phyloP scores from a whole-genome alignment of 2,329 filamentous ascomycete genomes.

The Xylaria sp. region DNA sequence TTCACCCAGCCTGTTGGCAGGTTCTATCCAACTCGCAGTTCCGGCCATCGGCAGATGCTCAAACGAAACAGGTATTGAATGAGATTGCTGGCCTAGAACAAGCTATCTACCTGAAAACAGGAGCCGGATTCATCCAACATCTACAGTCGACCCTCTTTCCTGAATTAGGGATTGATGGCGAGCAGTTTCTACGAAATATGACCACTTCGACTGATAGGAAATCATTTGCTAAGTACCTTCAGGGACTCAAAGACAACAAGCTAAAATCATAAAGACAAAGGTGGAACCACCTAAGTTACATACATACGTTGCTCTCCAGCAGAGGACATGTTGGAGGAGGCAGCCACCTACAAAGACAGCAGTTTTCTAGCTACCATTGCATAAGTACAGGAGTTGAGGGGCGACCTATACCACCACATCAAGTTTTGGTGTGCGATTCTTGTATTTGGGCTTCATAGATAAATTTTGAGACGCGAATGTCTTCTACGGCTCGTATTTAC shows the following conservation, averaged over 20 bases:
- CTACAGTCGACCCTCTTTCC: conserved; percentile 72
- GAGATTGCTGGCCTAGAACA: conserved; percentile 91
- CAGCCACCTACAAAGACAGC: conserved; percentile 18
- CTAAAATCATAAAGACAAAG: conserved; percentile 23
- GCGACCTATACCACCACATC: conserved; percentile 46
- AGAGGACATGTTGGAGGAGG: conserved; percentile 17
- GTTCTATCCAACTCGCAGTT: conserved; percentile 83
- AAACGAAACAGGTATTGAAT: conserved; percentile 85
- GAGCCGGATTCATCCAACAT: conserved; percentile 79
- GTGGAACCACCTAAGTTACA: background rate
- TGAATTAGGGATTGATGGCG: conserved; percentile 70
- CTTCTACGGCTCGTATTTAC: conserved; percentile 7
- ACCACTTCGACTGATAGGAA: conserved; percentile 69
- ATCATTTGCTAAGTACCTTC: conserved; percentile 71
- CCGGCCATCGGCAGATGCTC: conserved; percentile 81
- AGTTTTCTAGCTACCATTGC: conserved; percentile 40
- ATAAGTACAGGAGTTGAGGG: conserved; percentile 46
- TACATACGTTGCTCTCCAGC: conserved; percentile 3
- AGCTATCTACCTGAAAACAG: conserved; percentile 89
- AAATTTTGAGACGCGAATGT: conserved; percentile 32
- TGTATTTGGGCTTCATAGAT: conserved; percentile 41
- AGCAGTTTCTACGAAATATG: conserved; percentile 67
- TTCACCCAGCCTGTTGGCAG: conserved; percentile 91
- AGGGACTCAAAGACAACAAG: conserved; percentile 61
- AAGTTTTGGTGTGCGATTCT: conserved; percentile 37